Conservation (phyloP, 2,329 filamentous ascomycete species). For the Stenocarpella maydis region DNA sequence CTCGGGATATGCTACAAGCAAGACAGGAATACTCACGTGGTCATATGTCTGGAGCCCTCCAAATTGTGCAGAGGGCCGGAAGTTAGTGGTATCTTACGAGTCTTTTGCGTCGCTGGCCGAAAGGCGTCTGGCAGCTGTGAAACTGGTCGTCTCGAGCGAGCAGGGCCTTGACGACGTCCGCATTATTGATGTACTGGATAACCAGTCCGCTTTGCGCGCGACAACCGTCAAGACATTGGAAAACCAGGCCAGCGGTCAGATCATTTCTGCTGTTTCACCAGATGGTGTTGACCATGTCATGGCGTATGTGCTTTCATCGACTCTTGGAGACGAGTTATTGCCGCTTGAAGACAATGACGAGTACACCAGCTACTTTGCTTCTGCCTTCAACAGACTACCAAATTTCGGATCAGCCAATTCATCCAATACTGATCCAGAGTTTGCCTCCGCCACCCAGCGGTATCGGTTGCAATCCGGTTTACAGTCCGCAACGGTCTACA, state of each 20-base stretch:
- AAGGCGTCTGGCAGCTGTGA: background rate
- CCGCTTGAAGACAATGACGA: background rate
- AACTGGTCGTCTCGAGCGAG: background rate
- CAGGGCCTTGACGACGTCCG: conserved; percentile 29
- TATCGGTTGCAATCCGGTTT: conserved; percentile 19
- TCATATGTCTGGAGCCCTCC: background rate
- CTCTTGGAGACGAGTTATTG: conserved; percentile 9
- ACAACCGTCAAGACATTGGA: conserved; percentile 3
- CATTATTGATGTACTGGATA: conserved; percentile 28
- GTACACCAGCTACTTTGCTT: conserved; percentile 23
- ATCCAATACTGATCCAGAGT: background rate
- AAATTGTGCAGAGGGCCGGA: background rate
- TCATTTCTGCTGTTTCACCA: conserved; percentile 23
- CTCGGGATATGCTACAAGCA: background rate
- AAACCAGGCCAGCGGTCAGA: background rate
- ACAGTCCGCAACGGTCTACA: conserved; percentile 29
- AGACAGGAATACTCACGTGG: conserved; percentile 1
- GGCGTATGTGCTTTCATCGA: conserved; percentile 25
- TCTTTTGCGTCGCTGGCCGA: background rate
- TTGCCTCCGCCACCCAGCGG: conserved; percentile 3
- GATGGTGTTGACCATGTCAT: conserved; percentile 20
- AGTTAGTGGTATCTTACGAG: background rate
- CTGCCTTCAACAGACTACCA: background rate
- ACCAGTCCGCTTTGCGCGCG: conserved; percentile 30
- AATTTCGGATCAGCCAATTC: background rate